phyloP scores from a whole-genome alignment of 148 eudicot species.

The Cornus florida region DNA sequence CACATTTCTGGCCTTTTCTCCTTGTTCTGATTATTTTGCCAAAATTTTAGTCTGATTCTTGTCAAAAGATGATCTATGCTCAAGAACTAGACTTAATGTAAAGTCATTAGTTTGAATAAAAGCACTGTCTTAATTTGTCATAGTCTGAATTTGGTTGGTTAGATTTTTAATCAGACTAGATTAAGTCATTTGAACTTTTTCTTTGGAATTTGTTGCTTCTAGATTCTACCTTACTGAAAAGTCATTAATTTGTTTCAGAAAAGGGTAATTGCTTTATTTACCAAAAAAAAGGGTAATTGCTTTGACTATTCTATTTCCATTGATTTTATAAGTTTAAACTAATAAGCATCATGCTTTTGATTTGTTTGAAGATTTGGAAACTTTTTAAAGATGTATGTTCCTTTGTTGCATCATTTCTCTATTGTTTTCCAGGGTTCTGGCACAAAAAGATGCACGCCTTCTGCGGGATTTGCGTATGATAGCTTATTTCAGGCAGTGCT shows the following conservation, averaged over 20 bases:
- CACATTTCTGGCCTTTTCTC: not conserved
- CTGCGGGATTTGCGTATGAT: constrained; percentile 65
- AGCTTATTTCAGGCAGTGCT: constrained; percentile 91
- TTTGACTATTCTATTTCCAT: not conserved
- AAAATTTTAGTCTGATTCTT: not conserved
- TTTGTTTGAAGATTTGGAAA: not conserved
- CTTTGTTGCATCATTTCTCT: constrained; percentile 1
- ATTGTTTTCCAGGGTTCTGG: constrained; percentile 50
- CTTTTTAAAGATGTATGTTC: not conserved
- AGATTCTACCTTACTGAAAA: not conserved
- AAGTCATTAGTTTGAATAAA: not conserved
- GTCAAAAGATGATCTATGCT: not conserved
- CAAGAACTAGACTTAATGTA: not conserved
- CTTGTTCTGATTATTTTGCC: not conserved
- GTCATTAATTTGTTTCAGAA: not conserved
- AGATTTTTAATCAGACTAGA: not conserved
- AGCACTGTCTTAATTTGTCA: not conserved
- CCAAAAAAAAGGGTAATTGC: not conserved
- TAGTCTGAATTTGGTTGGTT: not conserved
- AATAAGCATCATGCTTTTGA: not conserved
- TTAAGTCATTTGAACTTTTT: not conserved
- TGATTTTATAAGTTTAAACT: no score
- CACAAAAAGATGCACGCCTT: constrained; percentile 73
- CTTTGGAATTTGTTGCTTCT: not conserved
- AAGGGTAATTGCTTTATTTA: not conserved